These are phyloP conservation scores for Xylaria bambusicola DNA, from an alignment of 495 filamentous ascomycete genomes.

Conservation along the genomic window DNA sequence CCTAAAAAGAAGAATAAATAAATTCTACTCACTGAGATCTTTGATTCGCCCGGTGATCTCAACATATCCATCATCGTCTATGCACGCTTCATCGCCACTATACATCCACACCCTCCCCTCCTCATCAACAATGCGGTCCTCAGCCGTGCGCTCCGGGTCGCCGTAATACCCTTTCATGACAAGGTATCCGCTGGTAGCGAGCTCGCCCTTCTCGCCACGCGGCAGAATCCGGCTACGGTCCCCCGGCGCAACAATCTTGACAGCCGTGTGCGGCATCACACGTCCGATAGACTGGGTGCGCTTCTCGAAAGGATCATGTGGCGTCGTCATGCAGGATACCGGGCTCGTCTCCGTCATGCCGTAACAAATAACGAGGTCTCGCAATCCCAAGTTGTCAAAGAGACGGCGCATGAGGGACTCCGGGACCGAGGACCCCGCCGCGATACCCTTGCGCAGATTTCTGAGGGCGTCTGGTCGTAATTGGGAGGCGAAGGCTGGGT, in stretches of 20 bases:
- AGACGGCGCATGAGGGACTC: conserved; percentile 81
- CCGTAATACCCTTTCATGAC: conserved; percentile 92
- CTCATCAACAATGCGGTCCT: conserved; percentile 67
- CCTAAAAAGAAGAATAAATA: background rate
- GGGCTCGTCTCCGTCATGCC: conserved; percentile 98
- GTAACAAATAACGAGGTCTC: conserved; percentile 91
- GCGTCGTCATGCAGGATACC: conserved; percentile 89
- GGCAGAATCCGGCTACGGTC: conserved; percentile 62
- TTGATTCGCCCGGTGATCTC: conserved; percentile 71
- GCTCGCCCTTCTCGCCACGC: conserved; percentile 70
- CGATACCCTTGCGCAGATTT: conserved; percentile 82
- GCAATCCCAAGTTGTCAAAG: conserved; percentile 73
- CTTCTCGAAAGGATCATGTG: conserved; percentile 76
- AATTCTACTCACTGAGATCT: conserved; percentile 58
- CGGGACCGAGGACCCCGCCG: conserved; percentile 84
- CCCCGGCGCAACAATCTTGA: conserved; percentile 75
- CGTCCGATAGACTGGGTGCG: conserved; percentile 75
- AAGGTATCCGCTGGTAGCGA: conserved; percentile 82
- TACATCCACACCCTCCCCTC: conserved; percentile 50
- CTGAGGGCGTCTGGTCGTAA: conserved; percentile 55
- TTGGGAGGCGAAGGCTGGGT: conserved; percentile 39
- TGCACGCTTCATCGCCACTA: conserved; percentile 89
- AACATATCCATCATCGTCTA: conserved; percentile 73
- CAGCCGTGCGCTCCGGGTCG: conserved; percentile 65
- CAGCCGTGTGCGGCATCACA: conserved; percentile 71